Evolutionary conservation across 2,329 filamentous ascomycete species (phyloP).

Genomic region (Pseudofabraea citricarpa): DNA sequence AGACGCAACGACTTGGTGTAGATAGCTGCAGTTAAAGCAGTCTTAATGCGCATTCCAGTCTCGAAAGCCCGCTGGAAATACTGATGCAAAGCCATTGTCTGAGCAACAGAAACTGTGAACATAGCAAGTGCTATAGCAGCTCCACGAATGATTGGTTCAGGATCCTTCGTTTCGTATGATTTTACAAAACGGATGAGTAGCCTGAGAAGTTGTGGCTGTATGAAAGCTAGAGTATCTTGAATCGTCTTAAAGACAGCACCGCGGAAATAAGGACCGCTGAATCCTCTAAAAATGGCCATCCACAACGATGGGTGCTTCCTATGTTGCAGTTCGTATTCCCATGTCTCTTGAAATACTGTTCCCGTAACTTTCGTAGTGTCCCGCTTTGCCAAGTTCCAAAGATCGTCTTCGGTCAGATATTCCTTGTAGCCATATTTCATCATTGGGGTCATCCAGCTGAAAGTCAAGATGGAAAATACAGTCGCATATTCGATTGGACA

Average conservation of each 20-base stretch:
- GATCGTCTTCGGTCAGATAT: conserved; percentile 87
- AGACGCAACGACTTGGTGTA: conserved; percentile 87
- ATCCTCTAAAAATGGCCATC: conserved; percentile 78
- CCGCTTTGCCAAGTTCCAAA: conserved; percentile 82
- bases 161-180: conserved; percentile 62
- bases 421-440: conserved; percentile 94
- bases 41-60: conserved; percentile 95
- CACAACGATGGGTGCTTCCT: conserved; percentile 74
- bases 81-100: conserved; percentile 90
- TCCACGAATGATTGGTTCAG: conserved; percentile 77
- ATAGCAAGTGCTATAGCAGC: conserved; percentile 85
- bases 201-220: conserved; percentile 85
- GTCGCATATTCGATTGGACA: conserved; percentile 81
- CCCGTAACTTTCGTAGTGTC: conserved; percentile 77
- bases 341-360: conserved; percentile 64
- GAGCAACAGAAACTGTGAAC: conserved; percentile 81
- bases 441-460: conserved; percentile 97
- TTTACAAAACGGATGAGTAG: conserved; percentile 78
- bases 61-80: conserved; percentile 96
- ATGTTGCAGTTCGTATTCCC: conserved; percentile 70
- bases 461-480: conserved; percentile 88
- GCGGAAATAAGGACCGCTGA: conserved; percentile 76
- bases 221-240: conserved; percentile 81
- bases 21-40: conserved; percentile 81
- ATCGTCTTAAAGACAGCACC: conserved; percentile 84